These are phyloP conservation scores for Elsinoe arachidis DNA, from an alignment of 2,329 filamentous ascomycete species.

Conservation along the genomic window DNA sequence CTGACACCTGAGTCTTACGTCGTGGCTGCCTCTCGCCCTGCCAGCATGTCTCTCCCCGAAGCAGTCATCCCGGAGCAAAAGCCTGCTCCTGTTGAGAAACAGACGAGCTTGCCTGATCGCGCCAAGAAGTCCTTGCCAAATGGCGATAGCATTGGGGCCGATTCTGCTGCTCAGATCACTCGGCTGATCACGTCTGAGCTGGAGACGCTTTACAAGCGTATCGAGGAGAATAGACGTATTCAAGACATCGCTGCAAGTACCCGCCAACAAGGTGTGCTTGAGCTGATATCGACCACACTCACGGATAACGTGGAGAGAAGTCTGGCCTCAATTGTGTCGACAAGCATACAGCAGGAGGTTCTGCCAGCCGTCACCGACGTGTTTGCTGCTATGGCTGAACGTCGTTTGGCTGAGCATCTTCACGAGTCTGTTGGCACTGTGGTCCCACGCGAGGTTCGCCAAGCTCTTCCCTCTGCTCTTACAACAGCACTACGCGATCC, in stretches of 20 bases:
- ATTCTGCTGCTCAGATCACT: background rate
- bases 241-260: conserved; percentile 54
- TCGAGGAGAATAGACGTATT: conserved; percentile 61
- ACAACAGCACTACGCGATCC: conserved; percentile 62
- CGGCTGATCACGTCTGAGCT: conserved; percentile 33
- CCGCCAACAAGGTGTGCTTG: conserved; percentile 62
- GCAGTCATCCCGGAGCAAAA: background rate
- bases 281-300: conserved; percentile 58
- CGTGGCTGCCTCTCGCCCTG: conserved; percentile 26
- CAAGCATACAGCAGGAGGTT: conserved; percentile 65
- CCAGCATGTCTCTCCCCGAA: conserved; percentile 1
- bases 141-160: background rate
- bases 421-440: conserved; percentile 36
- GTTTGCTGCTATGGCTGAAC: conserved; percentile 59
- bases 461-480: conserved; percentile 58
- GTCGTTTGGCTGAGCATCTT: conserved; percentile 60
- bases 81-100: background rate
- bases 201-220: conserved; percentile 48
- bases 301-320: conserved; percentile 67
- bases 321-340: conserved; percentile 64
- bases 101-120: background rate
- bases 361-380: conserved; percentile 65
- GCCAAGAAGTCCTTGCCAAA: background rate
- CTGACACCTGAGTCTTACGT: conserved; percentile 34
- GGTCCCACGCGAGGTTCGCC: conserved; percentile 65